phyloP scores from a whole-genome alignment of 768 basidiomycete genomes.

The Phlegmacium glaucopus region DNA sequence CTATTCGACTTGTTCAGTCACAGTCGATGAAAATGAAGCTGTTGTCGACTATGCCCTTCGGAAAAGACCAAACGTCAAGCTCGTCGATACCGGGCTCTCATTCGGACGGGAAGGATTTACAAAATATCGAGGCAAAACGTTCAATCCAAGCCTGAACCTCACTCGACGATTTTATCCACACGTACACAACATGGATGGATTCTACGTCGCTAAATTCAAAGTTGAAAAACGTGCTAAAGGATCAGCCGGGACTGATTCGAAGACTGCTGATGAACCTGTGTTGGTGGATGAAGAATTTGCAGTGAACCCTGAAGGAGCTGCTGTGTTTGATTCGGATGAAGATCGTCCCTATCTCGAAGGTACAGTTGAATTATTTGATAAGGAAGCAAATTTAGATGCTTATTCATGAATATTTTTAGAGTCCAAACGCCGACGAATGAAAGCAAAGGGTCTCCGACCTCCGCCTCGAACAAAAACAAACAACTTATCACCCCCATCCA shows the following conservation, averaged over 20 bases:
- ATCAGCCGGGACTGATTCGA: constrained; percentile 16
- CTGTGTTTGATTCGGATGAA: constrained; percentile 70
- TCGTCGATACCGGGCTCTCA: constrained; percentile 89
- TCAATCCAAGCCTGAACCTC: constrained; percentile 72
- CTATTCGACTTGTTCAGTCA: constrained; percentile 98
- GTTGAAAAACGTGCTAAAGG: constrained; percentile 75
- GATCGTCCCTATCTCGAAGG: constrained; percentile 79
- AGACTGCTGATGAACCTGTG: constrained; percentile 27
- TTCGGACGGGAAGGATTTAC: constrained; percentile 94
- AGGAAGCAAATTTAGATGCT: constrained; percentile 6
- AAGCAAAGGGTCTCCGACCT: constrained; percentile 68
- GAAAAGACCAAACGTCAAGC: constrained; percentile 88
- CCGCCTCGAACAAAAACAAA: constrained; percentile 45
- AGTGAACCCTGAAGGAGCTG: constrained; percentile 30
- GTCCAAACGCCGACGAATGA: constrained; percentile 72
- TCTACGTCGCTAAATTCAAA: constrained; percentile 98
- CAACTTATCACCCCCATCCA: constrained; percentile 11
- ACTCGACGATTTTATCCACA: constrained; percentile 94
- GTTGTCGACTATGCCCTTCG: constrained; percentile 97
- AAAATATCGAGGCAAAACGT: constrained; percentile 86
- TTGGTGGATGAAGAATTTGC: constrained; percentile 29
- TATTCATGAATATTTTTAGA: constrained; percentile 37
- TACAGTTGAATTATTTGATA: constrained; percentile 34
- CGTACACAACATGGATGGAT: constrained; percentile 99
- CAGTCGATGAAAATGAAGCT: constrained; percentile 96